phyloP scores from a whole-genome alignment of 2,329 filamentous ascomycete genomes.

The Colletotrichum euphorbiae region DNA sequence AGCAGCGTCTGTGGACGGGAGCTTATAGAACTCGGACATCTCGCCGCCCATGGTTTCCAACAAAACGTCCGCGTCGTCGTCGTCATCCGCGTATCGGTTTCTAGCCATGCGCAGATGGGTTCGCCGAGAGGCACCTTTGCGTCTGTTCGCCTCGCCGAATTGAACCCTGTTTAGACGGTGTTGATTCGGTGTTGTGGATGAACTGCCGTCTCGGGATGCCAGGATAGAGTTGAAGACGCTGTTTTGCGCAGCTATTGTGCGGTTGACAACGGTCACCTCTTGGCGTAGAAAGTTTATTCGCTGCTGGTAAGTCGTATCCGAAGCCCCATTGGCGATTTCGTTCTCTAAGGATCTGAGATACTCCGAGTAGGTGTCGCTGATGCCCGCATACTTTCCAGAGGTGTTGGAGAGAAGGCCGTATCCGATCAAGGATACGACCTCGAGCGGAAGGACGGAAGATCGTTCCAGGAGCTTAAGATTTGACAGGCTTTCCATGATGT shows the following conservation, averaged over 20 bases:
- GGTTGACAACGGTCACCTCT: conserved; percentile 53
- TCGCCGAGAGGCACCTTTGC: neutral
- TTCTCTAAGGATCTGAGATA: conserved; percentile 56
- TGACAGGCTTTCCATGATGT: conserved; percentile 50
- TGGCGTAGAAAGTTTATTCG: conserved; percentile 55
- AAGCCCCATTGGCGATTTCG: conserved; percentile 53
- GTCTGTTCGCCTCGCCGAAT: conserved; percentile 25
- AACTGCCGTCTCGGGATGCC: conserved; percentile 7
- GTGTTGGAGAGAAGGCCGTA: conserved; percentile 54
- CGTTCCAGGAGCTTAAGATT: conserved; percentile 49
- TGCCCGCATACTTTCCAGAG: conserved; percentile 51
- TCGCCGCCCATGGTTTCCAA: conserved; percentile 28
- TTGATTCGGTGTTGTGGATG: conserved; percentile 25
- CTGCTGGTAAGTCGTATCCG: conserved; percentile 55
- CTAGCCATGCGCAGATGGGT: conserved; percentile 30
- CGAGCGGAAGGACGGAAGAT: conserved; percentile 55
- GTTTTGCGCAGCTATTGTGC: conserved; percentile 50
- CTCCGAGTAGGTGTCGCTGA: conserved; percentile 56
- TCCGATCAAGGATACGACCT: conserved; percentile 55
- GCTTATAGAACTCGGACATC: conserved; percentile 41
- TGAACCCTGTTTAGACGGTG: conserved; percentile 41
- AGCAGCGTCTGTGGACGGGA: conserved; percentile 30
- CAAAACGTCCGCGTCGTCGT: conserved; percentile 11
- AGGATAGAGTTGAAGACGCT: conserved; percentile 46
- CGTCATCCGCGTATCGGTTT: conserved; percentile 20